phyloP scores from a whole-genome alignment of 2,329 filamentous ascomycete species.

The Pestalotiopsis sp. region DNA sequence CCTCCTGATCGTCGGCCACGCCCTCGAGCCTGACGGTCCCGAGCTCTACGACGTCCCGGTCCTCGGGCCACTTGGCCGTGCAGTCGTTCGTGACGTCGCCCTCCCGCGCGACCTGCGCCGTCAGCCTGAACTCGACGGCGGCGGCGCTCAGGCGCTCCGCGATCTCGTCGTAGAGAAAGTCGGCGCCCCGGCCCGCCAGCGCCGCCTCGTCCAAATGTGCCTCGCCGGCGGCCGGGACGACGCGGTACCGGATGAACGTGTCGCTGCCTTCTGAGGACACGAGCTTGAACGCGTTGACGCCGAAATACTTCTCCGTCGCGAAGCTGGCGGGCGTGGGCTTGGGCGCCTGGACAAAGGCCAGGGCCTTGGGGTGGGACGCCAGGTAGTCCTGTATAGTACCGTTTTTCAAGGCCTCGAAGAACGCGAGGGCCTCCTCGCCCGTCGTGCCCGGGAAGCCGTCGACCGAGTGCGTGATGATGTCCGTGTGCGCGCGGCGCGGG shows the following conservation, averaged over 20 bases:
- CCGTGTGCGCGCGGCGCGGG: conserved; percentile 51
- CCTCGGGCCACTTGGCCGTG: conserved; percentile 50
- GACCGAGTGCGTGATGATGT: conserved; percentile 57
- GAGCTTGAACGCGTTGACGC: conserved; percentile 52
- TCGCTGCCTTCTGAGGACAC: conserved; percentile 39
- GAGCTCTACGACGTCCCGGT: conserved; percentile 50
- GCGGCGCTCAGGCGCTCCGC: conserved; percentile 33
- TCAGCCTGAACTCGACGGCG: conserved; percentile 45
- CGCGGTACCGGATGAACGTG: conserved; percentile 50
- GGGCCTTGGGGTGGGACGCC: conserved; percentile 45
- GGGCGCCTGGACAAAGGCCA: conserved; percentile 48
- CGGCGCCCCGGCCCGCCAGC: conserved; percentile 36
- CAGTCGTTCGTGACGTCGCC: conserved; percentile 30
- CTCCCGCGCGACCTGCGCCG: conserved; percentile 45
- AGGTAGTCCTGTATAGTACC: conserved; percentile 45
- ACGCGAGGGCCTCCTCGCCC: conserved; percentile 53
- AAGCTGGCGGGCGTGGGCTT: conserved; percentile 54
- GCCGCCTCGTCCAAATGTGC: conserved; percentile 40
- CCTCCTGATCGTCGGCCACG: conserved; percentile 40
- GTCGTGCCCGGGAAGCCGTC: conserved; percentile 54
- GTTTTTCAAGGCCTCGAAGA: conserved; percentile 44
- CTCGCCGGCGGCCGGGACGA: conserved; percentile 47
- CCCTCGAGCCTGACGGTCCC: conserved; percentile 48
- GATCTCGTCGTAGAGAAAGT: conserved; percentile 54
- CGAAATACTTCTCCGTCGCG: conserved; percentile 48